Base-by-base conservation (phyloP, 2,329 filamentous ascomycete species). In the Colletotrichum graminicola region DNA sequence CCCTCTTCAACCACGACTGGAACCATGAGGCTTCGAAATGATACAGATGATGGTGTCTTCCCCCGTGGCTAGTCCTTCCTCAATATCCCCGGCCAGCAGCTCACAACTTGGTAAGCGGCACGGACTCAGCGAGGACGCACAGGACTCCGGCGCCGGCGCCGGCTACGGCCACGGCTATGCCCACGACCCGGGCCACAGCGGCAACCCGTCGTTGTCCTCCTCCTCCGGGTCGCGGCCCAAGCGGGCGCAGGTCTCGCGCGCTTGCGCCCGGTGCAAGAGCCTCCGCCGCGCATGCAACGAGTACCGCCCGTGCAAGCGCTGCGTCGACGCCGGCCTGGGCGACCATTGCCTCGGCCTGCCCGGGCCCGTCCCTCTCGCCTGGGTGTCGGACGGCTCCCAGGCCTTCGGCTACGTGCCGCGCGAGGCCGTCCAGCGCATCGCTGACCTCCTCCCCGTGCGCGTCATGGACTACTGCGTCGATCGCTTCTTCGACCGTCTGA, bases 231-330 rank as follows among this genome's bases (percentile, higher is more conserved):
- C 60, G 18, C 65, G 69, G 26, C 68, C 69, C 54, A 72, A 72
- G 47, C 57, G 69, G 36, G 76, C 78, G 26, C 83, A 84, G 70
- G 84, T 85, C 10, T 81, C 83, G 11, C 77, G 81, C 36, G 84
- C 84, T 10, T 85, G 84, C 66, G 78, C 79, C 39, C 77, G 84
- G 29, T 85, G 84, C 76, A 82, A 83, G 72, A 78, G 76, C 23
- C 77, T 84, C 16, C 81, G 83, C 39, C 79, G 83, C 41, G 83
- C 82, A 0, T 85, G 84, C 74, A 84, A 80, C 75, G 83, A 85
- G 74, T 80, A 78, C 60, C 77, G 84, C 54, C 84, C 84, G 14
- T 85, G 84, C 75, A 78, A 78, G 63, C 76, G 84, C 62, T 85
- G 84, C 75, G 73, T 80, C 67, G 79, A 80, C 47, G 81, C 82